Percentiles rank a stretch among this genome's conserved stretches.
phyloP scores from a whole-genome alignment of 2,329 filamentous ascomycete species.

The Cadophora sp. region DNA sequence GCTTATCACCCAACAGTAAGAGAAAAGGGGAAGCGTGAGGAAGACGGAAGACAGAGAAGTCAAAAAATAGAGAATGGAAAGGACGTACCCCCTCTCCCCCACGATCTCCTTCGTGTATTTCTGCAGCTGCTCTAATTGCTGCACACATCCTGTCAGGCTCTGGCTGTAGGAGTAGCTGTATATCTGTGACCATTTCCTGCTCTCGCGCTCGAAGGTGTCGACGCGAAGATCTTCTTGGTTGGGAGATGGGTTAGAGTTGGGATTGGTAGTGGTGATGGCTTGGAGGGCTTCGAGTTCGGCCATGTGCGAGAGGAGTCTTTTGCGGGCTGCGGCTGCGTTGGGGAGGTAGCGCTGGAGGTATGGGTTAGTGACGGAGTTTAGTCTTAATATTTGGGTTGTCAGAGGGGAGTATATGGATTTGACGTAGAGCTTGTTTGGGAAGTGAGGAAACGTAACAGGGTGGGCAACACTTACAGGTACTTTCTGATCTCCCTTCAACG shows the following conservation, averaged over 20 bases:
- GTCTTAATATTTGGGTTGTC: background rate
- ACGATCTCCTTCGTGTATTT: constrained; percentile 64
- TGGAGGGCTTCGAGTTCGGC: constrained; percentile 54
- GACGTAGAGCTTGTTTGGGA: background rate
- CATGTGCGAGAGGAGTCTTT: constrained; percentile 58
- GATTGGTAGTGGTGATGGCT: constrained; percentile 11
- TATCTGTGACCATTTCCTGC: constrained; percentile 60
- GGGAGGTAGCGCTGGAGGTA: constrained; percentile 55
- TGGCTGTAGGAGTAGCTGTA: constrained; percentile 63
- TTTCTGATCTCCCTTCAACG: constrained; percentile 56
- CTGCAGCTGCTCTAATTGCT: constrained; percentile 60
- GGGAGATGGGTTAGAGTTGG: background rate
- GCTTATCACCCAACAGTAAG: no score
- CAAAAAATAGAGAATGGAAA: no score
- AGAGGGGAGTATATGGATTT: background rate
- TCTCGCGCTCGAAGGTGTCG: constrained; percentile 27
- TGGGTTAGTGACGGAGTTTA: background rate
- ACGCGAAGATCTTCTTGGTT: constrained; percentile 3
- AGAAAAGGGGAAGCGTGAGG: background rate
- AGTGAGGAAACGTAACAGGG: no score
- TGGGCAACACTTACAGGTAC: constrained; percentile 49
- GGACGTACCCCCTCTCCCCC: constrained; percentile 57
- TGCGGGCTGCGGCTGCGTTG: constrained; percentile 59
- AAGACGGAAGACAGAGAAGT: background rate
- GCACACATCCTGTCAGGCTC: constrained; percentile 59